Conservation (phyloP, 2,329 filamentous ascomycete species). For the Aspergillus sp. region DNA sequence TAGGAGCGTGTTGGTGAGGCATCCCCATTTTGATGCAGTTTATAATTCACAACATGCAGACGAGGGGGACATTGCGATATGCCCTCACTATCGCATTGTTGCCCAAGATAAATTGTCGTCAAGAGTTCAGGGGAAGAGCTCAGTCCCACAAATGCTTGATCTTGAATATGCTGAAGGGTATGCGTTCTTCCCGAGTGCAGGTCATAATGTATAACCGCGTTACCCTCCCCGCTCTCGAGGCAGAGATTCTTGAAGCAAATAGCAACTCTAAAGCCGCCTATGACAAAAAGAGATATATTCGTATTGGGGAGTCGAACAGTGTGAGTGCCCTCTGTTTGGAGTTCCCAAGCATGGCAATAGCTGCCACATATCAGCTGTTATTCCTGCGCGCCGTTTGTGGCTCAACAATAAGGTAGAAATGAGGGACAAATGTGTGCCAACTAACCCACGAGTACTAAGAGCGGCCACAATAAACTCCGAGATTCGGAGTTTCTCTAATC, state of each 20-base stretch:
- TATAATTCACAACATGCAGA: slow-evolving; percentile 16
- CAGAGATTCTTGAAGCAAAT: slow-evolving; percentile 14
- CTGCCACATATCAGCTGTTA: slow-evolving; percentile 13
- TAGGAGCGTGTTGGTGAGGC: neutral
- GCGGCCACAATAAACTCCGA: slow-evolving; percentile 23
- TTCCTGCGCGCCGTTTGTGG: neutral
- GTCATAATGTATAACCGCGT: slow-evolving; percentile 25
- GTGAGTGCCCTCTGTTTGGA: slow-evolving; percentile 19
- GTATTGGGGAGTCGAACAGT: slow-evolving; percentile 29
- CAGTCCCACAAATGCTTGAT: slow-evolving; percentile 17
- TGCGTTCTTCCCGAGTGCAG: slow-evolving; percentile 18
- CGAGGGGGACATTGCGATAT: neutral
- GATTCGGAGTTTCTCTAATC: slow-evolving; percentile 16
- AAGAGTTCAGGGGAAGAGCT: slow-evolving; percentile 17
- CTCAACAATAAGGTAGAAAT: neutral
- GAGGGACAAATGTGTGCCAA: neutral
- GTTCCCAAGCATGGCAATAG: slow-evolving; percentile 33
- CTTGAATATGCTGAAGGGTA: slow-evolving; percentile 7
- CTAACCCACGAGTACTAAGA: slow-evolving; percentile 24
- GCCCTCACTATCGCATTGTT: neutral
- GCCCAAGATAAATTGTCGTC: slow-evolving; percentile 17
- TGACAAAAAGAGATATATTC: slow-evolving; percentile 16
- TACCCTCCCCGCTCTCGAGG: neutral
- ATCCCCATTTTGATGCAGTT: neutral
- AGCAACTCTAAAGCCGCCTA: slow-evolving; percentile 23